phyloP scores from a whole-genome alignment of 2,329 filamentous ascomycete species.

The Trichophyton benhamiae region DNA sequence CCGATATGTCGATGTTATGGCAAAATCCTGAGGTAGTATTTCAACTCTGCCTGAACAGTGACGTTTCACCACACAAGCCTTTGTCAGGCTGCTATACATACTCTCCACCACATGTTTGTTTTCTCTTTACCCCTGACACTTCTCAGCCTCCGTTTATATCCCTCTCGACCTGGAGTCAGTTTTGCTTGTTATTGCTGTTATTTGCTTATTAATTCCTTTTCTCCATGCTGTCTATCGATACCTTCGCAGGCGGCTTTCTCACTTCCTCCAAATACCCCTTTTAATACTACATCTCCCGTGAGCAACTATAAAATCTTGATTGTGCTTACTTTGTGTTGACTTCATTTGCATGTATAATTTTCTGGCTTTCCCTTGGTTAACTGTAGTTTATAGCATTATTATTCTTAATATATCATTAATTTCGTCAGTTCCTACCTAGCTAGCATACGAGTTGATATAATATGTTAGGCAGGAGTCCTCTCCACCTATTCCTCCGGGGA shows the following conservation, averaged over 20 bases:
- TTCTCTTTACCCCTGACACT: not conserved
- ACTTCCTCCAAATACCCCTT: not conserved
- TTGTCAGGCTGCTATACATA: too few species aligned
- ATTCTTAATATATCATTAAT: conserved; percentile 1
- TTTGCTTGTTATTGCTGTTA: not conserved
- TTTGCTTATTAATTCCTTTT: not conserved
- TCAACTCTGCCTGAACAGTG: not conserved
- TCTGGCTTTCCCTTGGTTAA: not conserved
- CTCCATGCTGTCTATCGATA: not conserved
- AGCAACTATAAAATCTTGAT: not conserved
- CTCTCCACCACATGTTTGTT: not conserved
- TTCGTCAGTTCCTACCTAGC: conserved; percentile 14
- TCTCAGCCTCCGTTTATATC: not conserved
- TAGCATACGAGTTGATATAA: conserved; percentile 35
- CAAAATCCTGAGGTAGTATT: conserved; percentile 33
- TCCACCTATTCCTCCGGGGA: conserved; percentile 29
- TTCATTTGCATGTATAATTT: conserved; percentile 1
- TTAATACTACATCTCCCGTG: not conserved
- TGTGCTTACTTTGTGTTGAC: not conserved
- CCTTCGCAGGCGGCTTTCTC: not conserved
- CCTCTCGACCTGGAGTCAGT: not conserved
- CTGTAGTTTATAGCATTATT: conserved; percentile 6
- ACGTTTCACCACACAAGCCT: not conserved
- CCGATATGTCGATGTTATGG: conserved; percentile 95
- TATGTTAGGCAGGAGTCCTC: conserved; percentile 38